These are phyloP conservation scores for Pulveroboletus sp. DNA, from an alignment of 768 basidiomycete genomes.

Conservation along the genomic window DNA sequence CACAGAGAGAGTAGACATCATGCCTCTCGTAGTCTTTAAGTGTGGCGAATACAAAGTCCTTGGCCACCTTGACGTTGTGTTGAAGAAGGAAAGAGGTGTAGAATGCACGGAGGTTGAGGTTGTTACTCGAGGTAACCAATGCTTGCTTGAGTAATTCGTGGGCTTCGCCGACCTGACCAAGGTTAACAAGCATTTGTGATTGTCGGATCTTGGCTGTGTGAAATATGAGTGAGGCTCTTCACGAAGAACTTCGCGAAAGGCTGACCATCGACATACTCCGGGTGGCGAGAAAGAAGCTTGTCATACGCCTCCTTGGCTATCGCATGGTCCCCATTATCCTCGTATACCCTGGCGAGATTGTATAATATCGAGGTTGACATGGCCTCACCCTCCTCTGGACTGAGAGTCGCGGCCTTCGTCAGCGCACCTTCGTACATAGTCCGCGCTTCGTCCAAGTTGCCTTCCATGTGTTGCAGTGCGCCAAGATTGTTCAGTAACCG, in stretches of 20 bases:
- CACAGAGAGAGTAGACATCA: slow-evolving; percentile 89
- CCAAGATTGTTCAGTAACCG: slow-evolving; percentile 80
- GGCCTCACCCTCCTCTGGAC: slow-evolving; percentile 51
- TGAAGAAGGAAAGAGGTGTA: slow-evolving; percentile 92
- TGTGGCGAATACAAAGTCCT: slow-evolving; percentile 86
- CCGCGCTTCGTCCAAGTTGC: slow-evolving; percentile 51
- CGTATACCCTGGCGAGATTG: slow-evolving; percentile 89
- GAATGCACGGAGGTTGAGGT: slow-evolving; percentile 86
- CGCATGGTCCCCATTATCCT: slow-evolving; percentile 69
- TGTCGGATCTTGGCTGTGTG: slow-evolving; percentile 85
- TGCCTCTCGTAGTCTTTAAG: slow-evolving; percentile 82
- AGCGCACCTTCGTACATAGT: slow-evolving; percentile 72
- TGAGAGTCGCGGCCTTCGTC: slow-evolving; percentile 47
- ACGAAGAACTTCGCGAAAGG: slow-evolving; percentile 8
- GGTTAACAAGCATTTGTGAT: slow-evolving; percentile 68
- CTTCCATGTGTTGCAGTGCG: slow-evolving; percentile 68
- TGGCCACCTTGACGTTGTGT: slow-evolving; percentile 66
- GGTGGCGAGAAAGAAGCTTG: slow-evolving; percentile 83
- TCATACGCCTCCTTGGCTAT: slow-evolving; percentile 84
- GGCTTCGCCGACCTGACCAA: slow-evolving; percentile 75
- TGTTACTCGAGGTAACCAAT: slow-evolving; percentile 68
- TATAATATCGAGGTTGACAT: slow-evolving; percentile 82
- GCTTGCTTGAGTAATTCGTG: slow-evolving; percentile 89
- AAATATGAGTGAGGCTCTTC: slow-evolving; percentile 5
- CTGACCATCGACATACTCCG: slow-evolving; percentile 94